Percentiles rank a stretch among this genome's conserved stretches.
These are phyloP conservation scores for Ambrosia artemisiifolia DNA, from an alignment of 129 eudicot species.

Conservation along the genomic window DNA sequence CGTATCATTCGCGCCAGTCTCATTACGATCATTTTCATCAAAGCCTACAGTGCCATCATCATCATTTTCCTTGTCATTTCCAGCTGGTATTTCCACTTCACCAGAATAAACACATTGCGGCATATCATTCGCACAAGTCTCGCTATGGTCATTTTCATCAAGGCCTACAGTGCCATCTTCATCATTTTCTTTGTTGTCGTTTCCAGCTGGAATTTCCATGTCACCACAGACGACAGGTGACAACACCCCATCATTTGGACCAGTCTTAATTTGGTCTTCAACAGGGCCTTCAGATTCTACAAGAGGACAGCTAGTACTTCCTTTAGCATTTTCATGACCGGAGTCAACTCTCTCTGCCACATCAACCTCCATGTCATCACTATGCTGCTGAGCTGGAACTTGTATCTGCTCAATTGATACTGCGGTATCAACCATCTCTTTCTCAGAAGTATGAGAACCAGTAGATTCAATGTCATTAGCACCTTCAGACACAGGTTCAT, in stretches of 20 bases:
- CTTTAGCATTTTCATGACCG: neutral
- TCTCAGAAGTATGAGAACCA: constrained; percentile 24
- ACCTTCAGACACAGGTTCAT: constrained; percentile 15
- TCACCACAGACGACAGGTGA: neutral
- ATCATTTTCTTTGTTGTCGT: neutral
- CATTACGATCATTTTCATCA: neutral
- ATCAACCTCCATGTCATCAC: constrained; percentile 23
- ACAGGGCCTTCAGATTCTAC: constrained; percentile 9
- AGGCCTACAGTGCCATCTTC: neutral
- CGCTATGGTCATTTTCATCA: neutral
- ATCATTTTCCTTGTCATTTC: neutral
- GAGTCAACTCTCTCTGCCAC: constrained; percentile 19
- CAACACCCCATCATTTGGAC: neutral
- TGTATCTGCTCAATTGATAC: neutral
- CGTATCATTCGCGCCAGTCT: neutral
- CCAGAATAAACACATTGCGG: neutral
- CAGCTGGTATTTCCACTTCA: constrained; percentile 10
- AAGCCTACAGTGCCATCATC: neutral
- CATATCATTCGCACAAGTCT: neutral
- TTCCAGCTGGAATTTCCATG: constrained; percentile 7
- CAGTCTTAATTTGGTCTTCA: neutral
- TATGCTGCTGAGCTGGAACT: constrained; percentile 18
- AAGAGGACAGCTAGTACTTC: constrained; percentile 10
- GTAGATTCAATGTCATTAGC: constrained; percentile 12
- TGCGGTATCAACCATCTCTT: constrained; percentile 19